Base-by-base conservation (phyloP, 306 rosid genomes). In the Casuarina cunninghamiana region DNA sequence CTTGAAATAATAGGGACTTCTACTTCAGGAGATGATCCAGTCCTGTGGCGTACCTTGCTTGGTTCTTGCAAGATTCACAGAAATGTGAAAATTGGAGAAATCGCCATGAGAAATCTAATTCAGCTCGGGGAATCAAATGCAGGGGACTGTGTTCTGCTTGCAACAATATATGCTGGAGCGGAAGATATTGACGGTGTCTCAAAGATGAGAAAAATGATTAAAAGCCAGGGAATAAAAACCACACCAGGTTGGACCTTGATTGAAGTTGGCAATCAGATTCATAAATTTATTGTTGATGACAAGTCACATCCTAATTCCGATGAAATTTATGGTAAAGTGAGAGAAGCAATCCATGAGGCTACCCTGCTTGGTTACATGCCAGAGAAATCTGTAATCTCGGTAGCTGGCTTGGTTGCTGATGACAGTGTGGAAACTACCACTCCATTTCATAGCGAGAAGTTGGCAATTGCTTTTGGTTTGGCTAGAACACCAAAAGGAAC, bases 161-260 rank as follows among this genome's bases (percentile, higher is more conserved):
- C 91, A 39, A 21, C 86, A 0, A 87, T 85, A 62, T 89, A 87
- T 74, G 82, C 73, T 7, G 85, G 69, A 78, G 84, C 41, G 5
- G 86, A 82, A 58, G 76, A 87, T 78, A 71, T 72, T 21, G 79
- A 63, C 16, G 91, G 91, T 51, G 82, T 84, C 42, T 71, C 75
- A 6, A 69, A 72, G 37, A 83, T 89, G 90, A 85, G 93, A 69
- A 85, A 80, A 72, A 15, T 78, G 81, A 78, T 89, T 15, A 86
- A 82, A 78, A 85, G 45, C 67, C 83, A 78, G 53, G 90, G 88
- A 69, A 79, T 85, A 35, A 84, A 77, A 76, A 89, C 91, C 2
- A 79, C 80, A 39, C 80, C 88, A 8, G 93, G 91, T 65, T 89
- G 84, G 88, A 87, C 88, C 86, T 89, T 87, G 88, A 87, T 89